Evolutionary conservation across 2,329 filamentous ascomycete species (phyloP).

Genomic region (Aspergillus tanneri): DNA sequence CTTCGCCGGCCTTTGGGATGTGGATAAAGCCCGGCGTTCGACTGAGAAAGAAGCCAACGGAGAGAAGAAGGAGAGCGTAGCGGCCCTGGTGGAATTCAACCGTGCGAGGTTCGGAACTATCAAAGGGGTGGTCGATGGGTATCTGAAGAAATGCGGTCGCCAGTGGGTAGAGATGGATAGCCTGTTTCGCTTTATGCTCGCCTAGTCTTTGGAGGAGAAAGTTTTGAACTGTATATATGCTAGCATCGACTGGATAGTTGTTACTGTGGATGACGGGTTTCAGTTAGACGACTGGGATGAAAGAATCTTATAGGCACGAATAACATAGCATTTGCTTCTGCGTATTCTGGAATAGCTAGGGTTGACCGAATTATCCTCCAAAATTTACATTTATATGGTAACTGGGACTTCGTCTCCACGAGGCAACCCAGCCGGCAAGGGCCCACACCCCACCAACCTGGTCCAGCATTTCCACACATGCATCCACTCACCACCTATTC

Average conservation of each 20-base stretch:
- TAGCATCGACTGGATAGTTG: no score
- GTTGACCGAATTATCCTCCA: no score
- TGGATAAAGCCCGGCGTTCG: constrained; percentile 70
- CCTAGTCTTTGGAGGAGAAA: constrained; percentile 35
- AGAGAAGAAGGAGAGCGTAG: constrained; percentile 64
- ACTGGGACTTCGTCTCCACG: no score
- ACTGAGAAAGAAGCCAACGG: constrained; percentile 50
- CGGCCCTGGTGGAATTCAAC: constrained; percentile 78
- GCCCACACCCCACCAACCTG: not conserved
- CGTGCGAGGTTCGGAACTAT: constrained; percentile 72
- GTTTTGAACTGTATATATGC: no score
- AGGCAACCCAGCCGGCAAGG: not conserved
- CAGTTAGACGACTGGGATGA: no score
- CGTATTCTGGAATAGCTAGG: no score
- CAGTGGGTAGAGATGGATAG: constrained; percentile 94
- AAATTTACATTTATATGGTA: no score
- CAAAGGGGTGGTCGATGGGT: constrained; percentile 74
- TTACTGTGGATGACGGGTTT: no score
- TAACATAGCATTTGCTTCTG: no score
- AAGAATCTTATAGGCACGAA: no score
- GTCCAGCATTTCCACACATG: not conserved
- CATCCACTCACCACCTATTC: no score
- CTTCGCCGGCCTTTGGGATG: constrained; percentile 80
- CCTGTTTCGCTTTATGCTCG: constrained; percentile 66
- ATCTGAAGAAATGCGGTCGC: constrained; percentile 83